Base-by-base conservation (phyloP, 2,329 filamentous ascomycete genomes). In the Macrophomina phaseolina region DNA sequence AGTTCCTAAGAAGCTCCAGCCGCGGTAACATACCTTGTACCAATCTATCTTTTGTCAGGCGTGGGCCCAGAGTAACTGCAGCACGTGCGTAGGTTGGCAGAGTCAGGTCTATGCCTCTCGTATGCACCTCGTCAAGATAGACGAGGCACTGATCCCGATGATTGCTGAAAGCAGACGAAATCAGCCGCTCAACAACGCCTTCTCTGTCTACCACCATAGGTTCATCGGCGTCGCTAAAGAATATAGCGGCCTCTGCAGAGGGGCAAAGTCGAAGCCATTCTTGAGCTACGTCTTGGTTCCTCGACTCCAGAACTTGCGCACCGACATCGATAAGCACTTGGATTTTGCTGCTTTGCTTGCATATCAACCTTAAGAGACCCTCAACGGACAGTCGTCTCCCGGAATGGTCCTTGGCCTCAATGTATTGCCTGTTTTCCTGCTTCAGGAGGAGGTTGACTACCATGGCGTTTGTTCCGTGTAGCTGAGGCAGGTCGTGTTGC, bases 61-160 rank as follows among this genome's bases (percentile, higher is more conserved):
- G 79, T 0, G 87, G 81, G 0, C 90, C 90, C 0, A 94, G 74
- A 0, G 90, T 93, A 0, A 93, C 87, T 0, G 87, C 87, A 0
- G 90, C 91, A 0, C 86, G 80, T 69, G 89, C 90, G 12, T 83
- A 4, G 0, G 66, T 66, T 0, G 89, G 90, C 0, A 92, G 75
- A 40, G 84, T 85, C 0, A 93, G 72, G 69, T 94, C 90, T 0
- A 85, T 92, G 0, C 91, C 90, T 68, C 90, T 77, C 0, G 90
- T 91, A 68, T 93, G 90, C 0, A 85, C 84, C 67, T 93, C 87
- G 60, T 93, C 90, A 0, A 94, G 80, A 64, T 89, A 93, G 0
- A 93, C 81, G 0, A 91, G 74, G 65, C 90, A 93, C 0, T 70
- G 70, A 5, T 87, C 85, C 0, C 90, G 75, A 5, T 88, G 83